Conservation (phyloP, 176 grass and related monocot genomes). For the Phoenix roebelenii region DNA sequence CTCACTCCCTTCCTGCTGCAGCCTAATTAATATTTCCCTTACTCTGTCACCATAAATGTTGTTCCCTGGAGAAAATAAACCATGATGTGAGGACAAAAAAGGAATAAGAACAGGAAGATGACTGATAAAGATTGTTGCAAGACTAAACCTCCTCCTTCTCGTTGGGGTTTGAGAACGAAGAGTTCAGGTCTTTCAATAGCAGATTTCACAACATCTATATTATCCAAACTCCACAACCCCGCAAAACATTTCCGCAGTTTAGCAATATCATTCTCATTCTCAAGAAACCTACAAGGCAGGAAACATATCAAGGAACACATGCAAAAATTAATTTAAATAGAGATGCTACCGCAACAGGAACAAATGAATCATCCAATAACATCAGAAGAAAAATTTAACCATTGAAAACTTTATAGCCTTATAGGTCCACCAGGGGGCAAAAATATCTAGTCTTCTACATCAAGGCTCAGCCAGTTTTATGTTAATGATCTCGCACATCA, state of each 20-base stretch:
- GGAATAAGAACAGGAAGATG: slow-evolving; percentile 6
- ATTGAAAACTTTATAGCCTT: too few relatives aligned
- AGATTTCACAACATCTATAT: slow-evolving; percentile 59
- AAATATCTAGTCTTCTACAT: too few relatives aligned
- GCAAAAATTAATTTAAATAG: neutral
- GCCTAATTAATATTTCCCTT: slow-evolving; percentile 40
- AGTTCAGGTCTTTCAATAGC: slow-evolving; percentile 73
- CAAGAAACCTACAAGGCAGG: slow-evolving; percentile 51
- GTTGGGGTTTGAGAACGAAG: slow-evolving; percentile 82
- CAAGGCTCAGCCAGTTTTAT: too few relatives aligned
- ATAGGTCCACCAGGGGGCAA: too few relatives aligned
- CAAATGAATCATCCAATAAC: too few relatives aligned
- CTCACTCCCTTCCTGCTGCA: slow-evolving; percentile 48
- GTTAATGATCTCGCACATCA: too few relatives aligned
- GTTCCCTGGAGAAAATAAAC: slow-evolving; percentile 47
- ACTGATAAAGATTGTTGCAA: neutral
- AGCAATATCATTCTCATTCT: slow-evolving; percentile 61
- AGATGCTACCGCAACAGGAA: neutral
- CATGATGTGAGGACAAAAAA: neutral
- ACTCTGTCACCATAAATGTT: slow-evolving; percentile 75
- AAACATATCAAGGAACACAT: neutral
- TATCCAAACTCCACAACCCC: slow-evolving; percentile 95
- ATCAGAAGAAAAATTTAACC: too few relatives aligned
- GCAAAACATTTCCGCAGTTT: slow-evolving; percentile 78
- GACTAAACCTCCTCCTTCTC: slow-evolving; percentile 71